A percentile compares a stretch with the other conserved stretches of the same genome.
Conservation (phyloP, 2,329 filamentous ascomycete genomes). For the Onygenales sp. region DNA sequence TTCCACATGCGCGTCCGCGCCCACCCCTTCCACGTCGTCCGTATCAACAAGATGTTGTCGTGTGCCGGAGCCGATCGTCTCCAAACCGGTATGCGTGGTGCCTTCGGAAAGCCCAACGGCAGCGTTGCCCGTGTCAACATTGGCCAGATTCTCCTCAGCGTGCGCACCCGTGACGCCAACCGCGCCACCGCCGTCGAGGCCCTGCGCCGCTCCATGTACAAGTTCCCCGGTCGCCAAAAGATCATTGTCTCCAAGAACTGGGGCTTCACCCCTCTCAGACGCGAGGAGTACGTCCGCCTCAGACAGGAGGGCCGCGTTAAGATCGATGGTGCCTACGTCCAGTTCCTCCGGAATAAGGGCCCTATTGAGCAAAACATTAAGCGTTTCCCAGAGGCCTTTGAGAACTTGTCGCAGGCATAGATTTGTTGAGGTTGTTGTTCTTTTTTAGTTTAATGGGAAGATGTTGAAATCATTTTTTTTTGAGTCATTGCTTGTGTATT, state of each 20-base stretch:
- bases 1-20: conserved; percentile 68
- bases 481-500: not conserved
- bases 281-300: conserved; percentile 94
- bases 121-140: conserved; percentile 99
- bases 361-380: conserved; percentile 76
- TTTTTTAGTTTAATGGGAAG: not conserved
- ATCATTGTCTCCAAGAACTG: conserved; percentile 99
- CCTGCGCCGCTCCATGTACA: conserved; percentile 98
- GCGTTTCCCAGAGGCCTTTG: conserved; percentile 84
- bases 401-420: conserved; percentile 37
- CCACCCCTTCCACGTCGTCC: conserved; percentile 99
- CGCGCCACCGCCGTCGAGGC: conserved; percentile 92
- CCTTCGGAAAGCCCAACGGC: conserved; percentile 99
- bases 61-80: conserved; percentile 99
- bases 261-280: conserved; percentile 97
- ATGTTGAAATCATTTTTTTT: not conserved
- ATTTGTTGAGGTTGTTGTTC: conserved; percentile 11
- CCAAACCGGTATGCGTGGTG: conserved; percentile 99
- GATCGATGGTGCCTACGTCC: conserved; percentile 97
- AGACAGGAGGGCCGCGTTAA: conserved; percentile 89
- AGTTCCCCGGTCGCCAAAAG: conserved; percentile 99
- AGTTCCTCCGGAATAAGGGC: conserved; percentile 96
- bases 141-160: conserved; percentile 94
- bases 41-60: conserved; percentile 99
- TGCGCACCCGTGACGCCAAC: conserved; percentile 94